Conservation (phyloP, 148 eudicot species). For the Vaccinium vitisidaea region DNA sequence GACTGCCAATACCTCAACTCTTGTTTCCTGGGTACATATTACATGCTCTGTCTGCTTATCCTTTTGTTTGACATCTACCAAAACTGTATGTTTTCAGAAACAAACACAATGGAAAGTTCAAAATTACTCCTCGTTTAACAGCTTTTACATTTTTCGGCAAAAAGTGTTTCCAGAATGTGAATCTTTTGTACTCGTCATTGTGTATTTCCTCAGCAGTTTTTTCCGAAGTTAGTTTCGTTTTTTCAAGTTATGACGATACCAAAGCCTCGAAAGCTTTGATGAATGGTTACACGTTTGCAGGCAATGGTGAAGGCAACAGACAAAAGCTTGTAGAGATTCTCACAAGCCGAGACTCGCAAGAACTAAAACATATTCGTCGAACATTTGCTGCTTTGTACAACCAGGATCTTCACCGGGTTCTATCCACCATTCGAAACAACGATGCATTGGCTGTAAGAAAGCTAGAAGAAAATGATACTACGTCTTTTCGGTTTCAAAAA, state of each 20-base stretch:
- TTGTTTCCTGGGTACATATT: conserved; percentile 4
- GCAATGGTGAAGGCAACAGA: conserved; percentile 9
- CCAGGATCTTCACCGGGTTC: conserved; percentile 4
- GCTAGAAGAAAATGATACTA: neutral
- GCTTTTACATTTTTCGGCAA: neutral
- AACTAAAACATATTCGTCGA: conserved; percentile 5
- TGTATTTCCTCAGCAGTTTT: too few species aligned
- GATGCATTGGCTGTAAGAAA: conserved; percentile 10
- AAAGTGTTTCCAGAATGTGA: neutral
- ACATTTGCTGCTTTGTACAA: neutral
- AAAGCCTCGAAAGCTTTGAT: neutral
- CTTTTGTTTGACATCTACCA: neutral
- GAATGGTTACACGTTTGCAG: neutral
- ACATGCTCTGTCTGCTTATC: neutral
- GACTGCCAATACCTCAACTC: conserved; percentile 13
- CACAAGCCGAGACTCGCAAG: conserved; percentile 1
- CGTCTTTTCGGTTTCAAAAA: neutral
- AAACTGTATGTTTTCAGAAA: neutral
- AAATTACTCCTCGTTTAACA: neutral
- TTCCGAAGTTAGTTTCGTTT: neutral
- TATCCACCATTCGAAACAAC: neutral
- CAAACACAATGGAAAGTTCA: neutral
- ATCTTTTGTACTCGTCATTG: neutral
- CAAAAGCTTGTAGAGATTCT: conserved; percentile 5
- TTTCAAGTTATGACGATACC: neutral